phyloP scores from a whole-genome alignment of 2,329 filamentous ascomycete genomes.

The Paecilomyces sp. region DNA sequence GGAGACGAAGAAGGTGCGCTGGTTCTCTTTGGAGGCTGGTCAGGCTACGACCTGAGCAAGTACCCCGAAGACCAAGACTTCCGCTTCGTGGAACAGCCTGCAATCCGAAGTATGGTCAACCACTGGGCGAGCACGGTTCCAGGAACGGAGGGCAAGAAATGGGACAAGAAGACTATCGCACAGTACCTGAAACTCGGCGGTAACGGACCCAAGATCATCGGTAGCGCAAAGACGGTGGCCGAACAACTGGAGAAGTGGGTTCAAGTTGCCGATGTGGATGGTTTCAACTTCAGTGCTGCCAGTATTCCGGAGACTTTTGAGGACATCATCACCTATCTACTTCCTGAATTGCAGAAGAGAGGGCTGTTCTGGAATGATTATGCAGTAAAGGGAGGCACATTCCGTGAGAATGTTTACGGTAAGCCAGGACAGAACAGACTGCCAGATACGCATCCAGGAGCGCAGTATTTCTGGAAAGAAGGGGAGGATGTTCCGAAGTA shows the following conservation, averaged over 20 bases:
- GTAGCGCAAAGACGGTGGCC: slow-evolving; percentile 28
- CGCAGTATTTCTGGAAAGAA: slow-evolving; percentile 27
- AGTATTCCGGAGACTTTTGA: slow-evolving; percentile 29
- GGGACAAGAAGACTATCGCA: slow-evolving; percentile 29
- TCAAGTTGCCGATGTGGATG: slow-evolving; percentile 25
- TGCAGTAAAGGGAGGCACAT: slow-evolving; percentile 28
- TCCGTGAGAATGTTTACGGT: slow-evolving; percentile 33
- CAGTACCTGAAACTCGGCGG: slow-evolving; percentile 28
- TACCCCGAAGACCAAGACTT: slow-evolving; percentile 41
- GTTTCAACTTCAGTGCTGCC: slow-evolving; percentile 29
- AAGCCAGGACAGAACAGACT: slow-evolving; percentile 18
- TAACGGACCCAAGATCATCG: slow-evolving; percentile 28
- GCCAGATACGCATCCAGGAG: slow-evolving; percentile 25
- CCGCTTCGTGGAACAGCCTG: slow-evolving; percentile 33
- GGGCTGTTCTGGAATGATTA: slow-evolving; percentile 34
- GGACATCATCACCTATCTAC: slow-evolving; percentile 23
- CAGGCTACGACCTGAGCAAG: slow-evolving; percentile 36
- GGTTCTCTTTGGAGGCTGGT: slow-evolving; percentile 42
- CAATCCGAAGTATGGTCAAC: slow-evolving; percentile 38
- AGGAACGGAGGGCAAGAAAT: slow-evolving; percentile 31
- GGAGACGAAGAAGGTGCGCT: slow-evolving; percentile 39
- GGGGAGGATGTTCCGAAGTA: slow-evolving; percentile 27
- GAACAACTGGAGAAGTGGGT: slow-evolving; percentile 32
- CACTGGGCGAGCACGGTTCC: slow-evolving; percentile 39
- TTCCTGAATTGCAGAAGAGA: slow-evolving; percentile 25